phyloP scores from a whole-genome alignment of 2,329 filamentous ascomycete genomes.

The Davidsoniella neocaledoniae region DNA sequence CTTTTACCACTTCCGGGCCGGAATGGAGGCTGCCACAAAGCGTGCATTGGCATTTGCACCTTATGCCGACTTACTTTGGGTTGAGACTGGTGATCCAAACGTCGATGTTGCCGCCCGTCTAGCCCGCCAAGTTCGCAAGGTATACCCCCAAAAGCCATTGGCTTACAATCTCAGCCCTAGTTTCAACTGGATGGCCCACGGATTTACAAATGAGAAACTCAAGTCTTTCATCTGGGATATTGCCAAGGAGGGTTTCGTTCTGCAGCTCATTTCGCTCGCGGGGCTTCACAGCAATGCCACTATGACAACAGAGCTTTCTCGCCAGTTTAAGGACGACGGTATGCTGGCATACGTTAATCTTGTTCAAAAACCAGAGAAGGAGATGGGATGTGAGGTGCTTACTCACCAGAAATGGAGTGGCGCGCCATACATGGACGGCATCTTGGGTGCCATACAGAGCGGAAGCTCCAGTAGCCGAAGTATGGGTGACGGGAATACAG shows the following conservation, averaged over 20 bases:
- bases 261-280: conserved; percentile 51
- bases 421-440: conserved; percentile 64
- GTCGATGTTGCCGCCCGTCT: conserved; percentile 63
- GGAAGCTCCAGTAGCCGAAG: conserved; percentile 78
- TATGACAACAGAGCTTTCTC: conserved; percentile 56
- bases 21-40: conserved; percentile 77
- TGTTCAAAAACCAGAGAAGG: conserved; percentile 79
- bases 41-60: conserved; percentile 81
- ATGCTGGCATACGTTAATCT: conserved; percentile 97
- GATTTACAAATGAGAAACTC: conserved; percentile 67
- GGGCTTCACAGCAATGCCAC: conserved; percentile 50
- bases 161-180: conserved; percentile 94
- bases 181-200: conserved; percentile 97
- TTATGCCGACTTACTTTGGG: conserved; percentile 90
- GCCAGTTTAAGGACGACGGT: conserved; percentile 71
- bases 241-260: conserved; percentile 65
- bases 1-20: conserved; percentile 77
- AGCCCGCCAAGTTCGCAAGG: conserved; percentile 54
- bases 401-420: conserved; percentile 82
- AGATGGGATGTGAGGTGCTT: conserved; percentile 76
- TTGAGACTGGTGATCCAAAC: conserved; percentile 82
- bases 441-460: conserved; percentile 77
- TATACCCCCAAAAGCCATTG: conserved; percentile 64
- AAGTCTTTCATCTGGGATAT: conserved; percentile 95
- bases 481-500: conserved; percentile 91